Percentiles rank a stretch among this genome's conserved stretches.
These are phyloP conservation scores for Colletotrichum endophyticum DNA, from an alignment of 2,329 filamentous ascomycete genomes.

Conservation along the genomic window DNA sequence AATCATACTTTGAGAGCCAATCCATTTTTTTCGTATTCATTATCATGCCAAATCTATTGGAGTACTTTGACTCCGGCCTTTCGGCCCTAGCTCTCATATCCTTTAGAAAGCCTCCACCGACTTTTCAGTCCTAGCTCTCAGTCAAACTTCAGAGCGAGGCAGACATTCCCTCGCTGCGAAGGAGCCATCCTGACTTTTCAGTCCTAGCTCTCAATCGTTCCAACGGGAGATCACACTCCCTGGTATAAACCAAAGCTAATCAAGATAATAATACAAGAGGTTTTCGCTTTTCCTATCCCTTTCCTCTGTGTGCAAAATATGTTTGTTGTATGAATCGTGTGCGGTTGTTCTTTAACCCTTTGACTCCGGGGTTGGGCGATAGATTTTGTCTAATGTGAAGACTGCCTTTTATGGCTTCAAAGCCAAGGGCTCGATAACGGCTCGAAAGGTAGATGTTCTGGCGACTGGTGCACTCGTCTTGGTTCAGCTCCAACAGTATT, in stretches of 20 bases:
- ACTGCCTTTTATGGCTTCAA: neutral
- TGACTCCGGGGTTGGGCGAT: neutral
- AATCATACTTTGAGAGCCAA: neutral
- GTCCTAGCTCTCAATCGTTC: neutral
- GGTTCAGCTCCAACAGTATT: neutral
- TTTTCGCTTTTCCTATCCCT: constrained; percentile 1
- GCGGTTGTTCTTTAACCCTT: neutral
- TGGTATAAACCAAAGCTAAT: constrained; percentile 11
- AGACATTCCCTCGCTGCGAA: neutral
- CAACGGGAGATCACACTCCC: neutral
- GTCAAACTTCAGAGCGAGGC: neutral
- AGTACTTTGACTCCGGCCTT: neutral
- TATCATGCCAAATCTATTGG: constrained; percentile 12
- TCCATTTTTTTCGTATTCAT: constrained; percentile 8
- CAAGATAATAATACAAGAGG: constrained; percentile 12
- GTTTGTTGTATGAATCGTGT: neutral
- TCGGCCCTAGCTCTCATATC: neutral
- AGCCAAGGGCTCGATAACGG: neutral
- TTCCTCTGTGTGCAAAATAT: neutral
- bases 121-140: neutral
- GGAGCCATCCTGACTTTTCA: neutral
- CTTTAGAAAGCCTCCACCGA: neutral
- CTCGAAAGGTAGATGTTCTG: neutral
- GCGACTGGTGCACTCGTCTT: neutral
- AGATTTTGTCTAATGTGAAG: neutral